Percentiles rank a stretch among this genome's conserved stretches.
Evolutionary conservation across 2,329 filamentous ascomycete genomes (phyloP).

Genomic region (Apiospora rasikravindrae): DNA sequence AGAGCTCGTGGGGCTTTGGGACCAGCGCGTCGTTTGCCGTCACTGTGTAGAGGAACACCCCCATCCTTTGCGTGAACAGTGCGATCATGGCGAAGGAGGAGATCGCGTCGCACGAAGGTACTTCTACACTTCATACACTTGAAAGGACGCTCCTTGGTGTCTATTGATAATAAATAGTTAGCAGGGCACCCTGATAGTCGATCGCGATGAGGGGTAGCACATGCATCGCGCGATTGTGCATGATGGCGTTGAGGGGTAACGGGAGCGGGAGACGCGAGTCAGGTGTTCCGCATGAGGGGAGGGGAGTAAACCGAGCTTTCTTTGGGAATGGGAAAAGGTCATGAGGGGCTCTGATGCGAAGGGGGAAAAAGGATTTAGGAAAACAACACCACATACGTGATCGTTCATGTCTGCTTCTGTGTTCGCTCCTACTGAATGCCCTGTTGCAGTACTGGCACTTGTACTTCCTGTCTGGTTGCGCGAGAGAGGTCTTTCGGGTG

Average conservation of each 20-base stretch:
- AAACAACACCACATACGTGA: constrained; percentile 78
- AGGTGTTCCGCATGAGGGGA: constrained; percentile 22
- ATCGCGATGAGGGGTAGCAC: constrained; percentile 19
- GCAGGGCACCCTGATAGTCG: constrained; percentile 29
- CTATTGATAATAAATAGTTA: constrained; percentile 55
- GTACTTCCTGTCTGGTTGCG: constrained; percentile 92
- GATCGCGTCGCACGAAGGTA: constrained; percentile 96
- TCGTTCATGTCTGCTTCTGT: constrained; percentile 94
- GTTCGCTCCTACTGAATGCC: constrained; percentile 96
- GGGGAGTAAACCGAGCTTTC: constrained; percentile 24
- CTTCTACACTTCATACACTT: constrained; percentile 98
- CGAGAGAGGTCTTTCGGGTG: constrained; percentile 75
- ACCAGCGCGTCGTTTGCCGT: constrained; percentile 83
- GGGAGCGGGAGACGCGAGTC: constrained; percentile 18
- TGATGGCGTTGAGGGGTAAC: constrained; percentile 24
- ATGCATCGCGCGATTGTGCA: constrained; percentile 26
- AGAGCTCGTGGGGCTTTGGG: constrained; percentile 67
- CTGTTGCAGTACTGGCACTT: constrained; percentile 99
- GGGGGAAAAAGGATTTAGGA: constrained; percentile 5
- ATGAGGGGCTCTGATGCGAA: constrained; percentile 25
- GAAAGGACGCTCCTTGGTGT: constrained; percentile 98
- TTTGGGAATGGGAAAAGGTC: neutral
- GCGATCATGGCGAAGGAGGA: constrained; percentile 94
- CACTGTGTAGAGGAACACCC: constrained; percentile 89
- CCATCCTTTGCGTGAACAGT: constrained; percentile 99